phyloP scores from a whole-genome alignment of 441 rosid genomes.

The Hura crepitans region DNA sequence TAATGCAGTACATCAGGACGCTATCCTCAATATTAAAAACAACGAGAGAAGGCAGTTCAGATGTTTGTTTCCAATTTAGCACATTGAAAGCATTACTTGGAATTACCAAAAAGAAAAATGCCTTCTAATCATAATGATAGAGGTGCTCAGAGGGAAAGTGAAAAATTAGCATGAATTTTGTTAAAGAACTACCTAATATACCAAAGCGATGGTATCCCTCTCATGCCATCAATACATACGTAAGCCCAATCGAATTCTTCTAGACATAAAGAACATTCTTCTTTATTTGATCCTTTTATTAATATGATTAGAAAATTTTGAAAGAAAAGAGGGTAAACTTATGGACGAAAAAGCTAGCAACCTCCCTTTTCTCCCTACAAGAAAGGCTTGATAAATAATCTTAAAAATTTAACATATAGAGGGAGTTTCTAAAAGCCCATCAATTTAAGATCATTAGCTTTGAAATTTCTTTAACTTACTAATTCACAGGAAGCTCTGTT shows the following conservation, averaged over 20 bases:
- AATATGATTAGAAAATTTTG: not conserved
- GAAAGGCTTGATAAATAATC: not conserved
- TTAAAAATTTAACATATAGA: not conserved
- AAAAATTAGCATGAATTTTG: conserved; percentile 2
- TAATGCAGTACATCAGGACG: not conserved
- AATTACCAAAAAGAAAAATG: not conserved
- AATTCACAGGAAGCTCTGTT: not conserved
- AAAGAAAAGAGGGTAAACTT: not conserved
- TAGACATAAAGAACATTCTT: not conserved
- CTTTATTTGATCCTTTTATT: not conserved
- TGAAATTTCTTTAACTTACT: not conserved
- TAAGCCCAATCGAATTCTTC: not conserved
- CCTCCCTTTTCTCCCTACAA: not conserved
- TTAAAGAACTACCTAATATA: not conserved
- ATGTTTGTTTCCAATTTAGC: not conserved
- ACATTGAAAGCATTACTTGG: not conserved
- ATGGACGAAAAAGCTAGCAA: not conserved
- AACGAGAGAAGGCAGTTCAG: not conserved
- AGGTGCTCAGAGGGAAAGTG: not conserved
- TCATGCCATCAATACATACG: not conserved
- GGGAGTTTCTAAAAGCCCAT: conserved; percentile 1
- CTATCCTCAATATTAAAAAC: not conserved
- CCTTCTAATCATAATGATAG: not conserved
- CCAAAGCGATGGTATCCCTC: not conserved
- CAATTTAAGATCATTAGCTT: conserved; percentile 4